Percentiles rank a stretch among this genome's conserved stretches.
Conservation (phyloP, 2,329 filamentous ascomycete species). For the Aureobasidium sp. region DNA sequence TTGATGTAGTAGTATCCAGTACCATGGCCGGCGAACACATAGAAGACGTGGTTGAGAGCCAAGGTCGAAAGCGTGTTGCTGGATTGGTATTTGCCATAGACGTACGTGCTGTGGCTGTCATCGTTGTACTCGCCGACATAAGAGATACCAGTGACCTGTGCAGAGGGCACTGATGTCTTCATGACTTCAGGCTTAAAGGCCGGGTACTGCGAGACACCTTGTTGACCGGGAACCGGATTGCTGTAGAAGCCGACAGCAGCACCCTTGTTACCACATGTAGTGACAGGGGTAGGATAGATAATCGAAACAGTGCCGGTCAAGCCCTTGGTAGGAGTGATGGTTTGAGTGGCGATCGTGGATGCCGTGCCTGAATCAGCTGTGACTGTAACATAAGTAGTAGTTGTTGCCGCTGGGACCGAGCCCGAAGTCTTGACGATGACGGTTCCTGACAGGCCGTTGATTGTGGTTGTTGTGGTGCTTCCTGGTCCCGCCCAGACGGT, state of each 20-base stretch:
- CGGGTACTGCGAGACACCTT: slow-evolving; percentile 11
- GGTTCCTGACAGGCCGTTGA: slow-evolving; percentile 14
- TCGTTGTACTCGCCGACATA: slow-evolving; percentile 15
- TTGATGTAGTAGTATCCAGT: slow-evolving; percentile 24
- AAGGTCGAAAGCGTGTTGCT: background rate
- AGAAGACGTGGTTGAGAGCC: slow-evolving; percentile 16
- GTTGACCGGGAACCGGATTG: slow-evolving; percentile 1
- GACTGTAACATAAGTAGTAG: slow-evolving; percentile 13
- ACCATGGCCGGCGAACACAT: slow-evolving; percentile 15
- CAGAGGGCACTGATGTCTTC: background rate
- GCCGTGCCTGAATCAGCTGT: slow-evolving; percentile 11
- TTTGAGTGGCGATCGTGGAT: slow-evolving; percentile 7
- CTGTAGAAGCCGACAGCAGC: slow-evolving; percentile 1
- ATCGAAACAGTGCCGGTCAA: slow-evolving; percentile 9
- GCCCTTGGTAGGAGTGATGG: background rate
- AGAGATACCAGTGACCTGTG: background rate
- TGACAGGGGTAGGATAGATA: slow-evolving; percentile 14
- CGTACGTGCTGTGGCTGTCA: background rate
- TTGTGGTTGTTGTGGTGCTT: slow-evolving; percentile 7
- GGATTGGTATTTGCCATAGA: background rate
- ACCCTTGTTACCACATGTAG: slow-evolving; percentile 13
- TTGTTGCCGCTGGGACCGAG: slow-evolving; percentile 1
- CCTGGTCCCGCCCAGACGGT: slow-evolving; percentile 12
- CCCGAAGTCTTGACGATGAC: slow-evolving; percentile 15
- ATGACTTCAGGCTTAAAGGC: slow-evolving; percentile 12